Evolutionary conservation across 2,329 filamentous ascomycete genomes (phyloP).

Genomic region (Colletotrichum truncatum): DNA sequence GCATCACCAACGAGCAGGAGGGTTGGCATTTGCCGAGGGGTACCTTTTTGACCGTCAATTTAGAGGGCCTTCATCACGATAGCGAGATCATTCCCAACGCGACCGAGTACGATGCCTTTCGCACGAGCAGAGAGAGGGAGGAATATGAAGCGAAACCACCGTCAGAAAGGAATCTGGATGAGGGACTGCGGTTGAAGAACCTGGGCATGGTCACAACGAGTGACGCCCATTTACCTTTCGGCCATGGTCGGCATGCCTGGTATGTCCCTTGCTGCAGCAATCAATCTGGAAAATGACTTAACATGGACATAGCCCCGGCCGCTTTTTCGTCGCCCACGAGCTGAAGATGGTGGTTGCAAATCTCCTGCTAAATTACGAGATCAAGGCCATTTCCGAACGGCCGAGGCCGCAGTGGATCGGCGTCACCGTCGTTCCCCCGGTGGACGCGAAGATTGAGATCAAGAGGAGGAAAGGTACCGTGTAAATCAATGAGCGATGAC

Average conservation of each 20-base stretch:
- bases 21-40: conserved; percentile 56
- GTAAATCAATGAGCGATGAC: not conserved
- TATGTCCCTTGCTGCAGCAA: conserved; percentile 28
- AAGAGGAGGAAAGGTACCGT: conserved; percentile 33
- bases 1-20: conserved; percentile 47
- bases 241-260: conserved; percentile 64
- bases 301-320: conserved; percentile 50
- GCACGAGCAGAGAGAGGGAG: conserved; percentile 55
- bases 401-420: conserved; percentile 56
- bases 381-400: conserved; percentile 48
- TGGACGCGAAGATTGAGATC: conserved; percentile 42
- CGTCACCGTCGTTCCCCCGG: conserved; percentile 49
- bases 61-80: conserved; percentile 57
- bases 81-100: conserved; percentile 52
- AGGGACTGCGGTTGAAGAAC: conserved; percentile 47
- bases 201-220: conserved; percentile 64
- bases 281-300: not conserved
- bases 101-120: conserved; percentile 56
- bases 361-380: conserved; percentile 61
- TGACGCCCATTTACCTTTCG: conserved; percentile 61
- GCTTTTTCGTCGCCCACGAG: conserved; percentile 65
- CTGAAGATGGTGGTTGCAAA: conserved; percentile 63
- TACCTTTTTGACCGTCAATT: conserved; percentile 51
- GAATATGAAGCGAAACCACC: conserved; percentile 41
- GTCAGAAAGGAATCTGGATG: conserved; percentile 39